These are phyloP conservation scores for Pseudocercospora fuligena DNA, from an alignment of 2,329 filamentous ascomycete genomes.

Conservation along the genomic window DNA sequence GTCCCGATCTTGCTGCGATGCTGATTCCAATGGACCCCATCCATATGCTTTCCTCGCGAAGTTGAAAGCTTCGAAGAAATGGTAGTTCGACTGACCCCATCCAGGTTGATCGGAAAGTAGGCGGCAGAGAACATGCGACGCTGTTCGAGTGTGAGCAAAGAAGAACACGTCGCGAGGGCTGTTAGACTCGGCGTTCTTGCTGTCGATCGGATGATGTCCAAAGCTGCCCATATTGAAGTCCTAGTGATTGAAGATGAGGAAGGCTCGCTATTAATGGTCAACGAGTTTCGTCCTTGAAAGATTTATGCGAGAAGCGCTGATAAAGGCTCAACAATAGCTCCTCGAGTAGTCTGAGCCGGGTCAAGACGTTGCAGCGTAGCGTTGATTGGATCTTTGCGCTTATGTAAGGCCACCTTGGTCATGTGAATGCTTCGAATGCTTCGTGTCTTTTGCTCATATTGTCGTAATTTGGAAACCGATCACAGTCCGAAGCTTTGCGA, in stretches of 20 bases:
- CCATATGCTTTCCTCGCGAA: constrained; percentile 5
- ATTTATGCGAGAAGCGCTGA: too few species aligned
- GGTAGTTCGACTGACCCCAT: constrained; percentile 9
- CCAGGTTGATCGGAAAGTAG: constrained; percentile 11
- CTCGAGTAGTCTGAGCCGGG: too few species aligned
- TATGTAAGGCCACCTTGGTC: too few species aligned
- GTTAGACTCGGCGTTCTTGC: not conserved
- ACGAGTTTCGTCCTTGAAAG: too few species aligned
- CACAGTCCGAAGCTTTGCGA: not conserved
- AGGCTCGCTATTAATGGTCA: too few species aligned
- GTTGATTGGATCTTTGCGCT: too few species aligned
- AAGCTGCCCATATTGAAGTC: constrained; percentile 6
- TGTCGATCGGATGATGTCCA: not conserved
- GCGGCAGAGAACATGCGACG: constrained; percentile 10
- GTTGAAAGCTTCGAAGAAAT: constrained; percentile 14
- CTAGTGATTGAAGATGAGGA: not conserved
- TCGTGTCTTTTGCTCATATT: too few species aligned
- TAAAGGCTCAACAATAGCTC: too few species aligned
- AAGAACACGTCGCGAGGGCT: constrained; percentile 8
- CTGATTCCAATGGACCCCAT: not conserved
- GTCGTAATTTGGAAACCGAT: too few species aligned
- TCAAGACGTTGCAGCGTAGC: too few species aligned
- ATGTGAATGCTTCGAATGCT: too few species aligned
- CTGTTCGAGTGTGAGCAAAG: constrained; percentile 6
- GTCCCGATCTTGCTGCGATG: not conserved